Conservation (phyloP, 768 basidiomycete genomes). For the Sistotremastrum niveocremeum region DNA sequence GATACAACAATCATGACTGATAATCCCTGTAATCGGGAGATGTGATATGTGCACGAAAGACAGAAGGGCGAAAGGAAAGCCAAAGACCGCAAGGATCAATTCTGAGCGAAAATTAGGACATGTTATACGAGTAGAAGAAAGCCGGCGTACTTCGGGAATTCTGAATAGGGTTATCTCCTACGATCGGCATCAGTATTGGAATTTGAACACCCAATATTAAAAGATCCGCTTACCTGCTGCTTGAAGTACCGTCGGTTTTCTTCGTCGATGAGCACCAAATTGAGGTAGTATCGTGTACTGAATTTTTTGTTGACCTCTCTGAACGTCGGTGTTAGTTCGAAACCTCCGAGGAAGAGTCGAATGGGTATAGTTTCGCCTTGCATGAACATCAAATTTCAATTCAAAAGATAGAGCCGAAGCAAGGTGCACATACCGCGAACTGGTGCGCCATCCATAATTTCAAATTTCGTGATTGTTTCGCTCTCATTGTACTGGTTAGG, state of each 20-base stretch:
- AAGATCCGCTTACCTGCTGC: constrained; percentile 52
- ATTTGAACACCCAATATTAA: neutral
- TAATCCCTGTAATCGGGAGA: no score
- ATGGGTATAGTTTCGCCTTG: constrained; percentile 97
- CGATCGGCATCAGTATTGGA: neutral
- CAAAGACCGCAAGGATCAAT: neutral
- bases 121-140: neutral
- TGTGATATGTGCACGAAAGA: no score
- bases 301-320: constrained; percentile 99
- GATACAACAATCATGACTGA: no score
- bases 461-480: constrained; percentile 98
- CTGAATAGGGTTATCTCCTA: constrained; percentile 84
- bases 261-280: constrained; percentile 93
- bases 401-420: neutral
- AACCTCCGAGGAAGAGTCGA: constrained; percentile 92
- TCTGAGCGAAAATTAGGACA: constrained; percentile 1
- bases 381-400: neutral
- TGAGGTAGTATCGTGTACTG: constrained; percentile 91
- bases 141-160: constrained; percentile 61
- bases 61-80: no score
- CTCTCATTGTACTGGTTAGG: constrained; percentile 99
- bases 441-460: constrained; percentile 98
- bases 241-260: constrained; percentile 98
- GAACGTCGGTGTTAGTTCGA: constrained; percentile 97
- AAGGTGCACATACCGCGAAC: constrained; percentile 55